phyloP scores from a whole-genome alignment of 768 basidiomycete species.

The Dioszegia crocea region DNA sequence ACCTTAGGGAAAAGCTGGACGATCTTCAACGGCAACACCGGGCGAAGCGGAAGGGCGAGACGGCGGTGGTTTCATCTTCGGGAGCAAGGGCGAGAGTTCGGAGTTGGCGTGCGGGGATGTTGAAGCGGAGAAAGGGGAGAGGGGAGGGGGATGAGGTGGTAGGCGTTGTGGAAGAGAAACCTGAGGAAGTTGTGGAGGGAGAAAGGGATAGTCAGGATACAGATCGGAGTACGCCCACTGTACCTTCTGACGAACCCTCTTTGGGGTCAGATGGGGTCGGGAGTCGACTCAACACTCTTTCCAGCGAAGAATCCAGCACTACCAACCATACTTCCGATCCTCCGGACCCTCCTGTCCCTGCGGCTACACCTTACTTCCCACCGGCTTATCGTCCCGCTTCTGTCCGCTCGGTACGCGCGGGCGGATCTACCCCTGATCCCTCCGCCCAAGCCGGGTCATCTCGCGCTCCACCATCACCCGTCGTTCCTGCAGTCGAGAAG shows the following conservation, averaged over 20 bases:
- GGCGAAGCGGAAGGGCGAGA: slow-evolving; percentile 21
- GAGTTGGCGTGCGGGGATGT: slow-evolving; percentile 28
- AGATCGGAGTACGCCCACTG: slow-evolving; percentile 9
- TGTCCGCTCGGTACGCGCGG: slow-evolving; percentile 16
- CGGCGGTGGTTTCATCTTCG: slow-evolving; percentile 14
- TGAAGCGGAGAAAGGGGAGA: slow-evolving; percentile 12
- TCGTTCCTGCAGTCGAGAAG: slow-evolving; percentile 24
- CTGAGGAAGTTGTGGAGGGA: slow-evolving; percentile 1
- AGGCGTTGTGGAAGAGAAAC: slow-evolving; percentile 16
- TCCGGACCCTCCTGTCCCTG: not conserved
- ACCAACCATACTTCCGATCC: not conserved
- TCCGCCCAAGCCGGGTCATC: not conserved
- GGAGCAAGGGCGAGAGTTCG: slow-evolving; percentile 22
- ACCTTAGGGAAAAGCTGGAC: slow-evolving; percentile 30
- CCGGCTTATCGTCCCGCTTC: slow-evolving; percentile 45
- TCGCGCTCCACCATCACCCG: not conserved
- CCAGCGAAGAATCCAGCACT: not conserved
- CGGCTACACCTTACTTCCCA: slow-evolving; percentile 29
- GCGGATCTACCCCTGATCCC: not conserved
- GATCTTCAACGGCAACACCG: slow-evolving; percentile 32
- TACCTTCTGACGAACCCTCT: not conserved
- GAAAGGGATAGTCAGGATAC: slow-evolving; percentile 1
- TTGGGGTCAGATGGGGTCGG: not conserved
- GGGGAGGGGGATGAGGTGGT: slow-evolving; percentile 3
- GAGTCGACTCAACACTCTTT: not conserved